Percentiles rank a stretch among this genome's conserved stretches.
Conservation (phyloP, 148 eudicot genomes). For the Limonium bicolor region DNA sequence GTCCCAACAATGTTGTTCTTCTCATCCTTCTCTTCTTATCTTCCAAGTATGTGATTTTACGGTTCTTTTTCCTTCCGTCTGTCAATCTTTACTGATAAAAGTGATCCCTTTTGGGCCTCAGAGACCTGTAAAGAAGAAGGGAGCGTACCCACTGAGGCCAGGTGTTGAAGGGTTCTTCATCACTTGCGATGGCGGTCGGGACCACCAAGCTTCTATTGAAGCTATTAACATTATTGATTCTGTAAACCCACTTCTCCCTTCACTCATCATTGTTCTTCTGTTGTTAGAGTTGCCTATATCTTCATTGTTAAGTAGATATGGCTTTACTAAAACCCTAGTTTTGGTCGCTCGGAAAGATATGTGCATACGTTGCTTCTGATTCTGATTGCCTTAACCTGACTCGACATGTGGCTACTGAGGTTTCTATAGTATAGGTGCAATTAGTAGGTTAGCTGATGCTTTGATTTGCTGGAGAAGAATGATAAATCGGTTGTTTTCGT, state of each 20-base stretch:
- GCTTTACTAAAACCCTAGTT: neutral
- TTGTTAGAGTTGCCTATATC: neutral
- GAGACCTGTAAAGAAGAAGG: conserved; percentile 71
- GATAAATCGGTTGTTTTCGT: too few species aligned
- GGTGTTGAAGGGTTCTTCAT: conserved; percentile 87
- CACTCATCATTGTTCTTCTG: neutral
- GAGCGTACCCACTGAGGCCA: conserved; percentile 53
- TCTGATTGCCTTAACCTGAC: too few species aligned
- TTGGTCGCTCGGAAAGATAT: neutral
- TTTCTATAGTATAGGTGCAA: too few species aligned
- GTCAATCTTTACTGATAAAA: neutral
- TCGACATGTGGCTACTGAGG: too few species aligned
- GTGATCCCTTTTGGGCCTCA: conserved; percentile 5
- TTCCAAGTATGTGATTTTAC: neutral
- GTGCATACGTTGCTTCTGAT: conserved; percentile 1
- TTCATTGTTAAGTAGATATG: neutral
- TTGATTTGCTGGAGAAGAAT: too few species aligned
- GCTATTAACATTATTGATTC: conserved; percentile 75
- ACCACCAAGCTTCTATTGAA: conserved; percentile 76
- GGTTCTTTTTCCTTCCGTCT: neutral
- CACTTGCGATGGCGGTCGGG: conserved; percentile 96
- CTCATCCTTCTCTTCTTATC: conserved; percentile 1
- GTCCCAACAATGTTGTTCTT: conserved; percentile 47
- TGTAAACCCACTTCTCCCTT: conserved; percentile 20
- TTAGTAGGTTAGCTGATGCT: too few species aligned